These are phyloP conservation scores for Brassica napus DNA, from an alignment of 345 rosid species.

Conservation along the genomic window Da-Ae NC_063449.1:45341001-45341500, in stretches of 20 bases:
- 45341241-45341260: constrained; percentile 81
- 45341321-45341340: constrained; percentile 67
- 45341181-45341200: constrained; percentile 90
- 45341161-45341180: constrained; percentile 85
- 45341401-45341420: constrained; percentile 20
- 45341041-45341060: constrained; percentile 83
- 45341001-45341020: constrained; percentile 18
- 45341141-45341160: constrained; percentile 97
- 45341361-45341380: constrained; percentile 11
- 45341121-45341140: constrained; percentile 89
- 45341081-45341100: constrained; percentile 83
- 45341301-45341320: constrained; percentile 76
- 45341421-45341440: constrained; percentile 9
- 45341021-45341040: constrained; percentile 64
- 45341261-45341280: constrained; percentile 93
- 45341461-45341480: constrained; percentile 1
- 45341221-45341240: constrained; percentile 95
- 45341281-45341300: constrained; percentile 85
- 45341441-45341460: constrained; percentile 1
- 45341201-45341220: constrained; percentile 77
- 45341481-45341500: constrained; percentile 58
- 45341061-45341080: constrained; percentile 86
- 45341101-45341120: constrained; percentile 78
- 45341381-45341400: background rate
- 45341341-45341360: constrained; percentile 66